These are phyloP conservation scores for Amanita polypyramis DNA, from an alignment of 768 basidiomycete species.

Conservation along the genomic window DNA sequence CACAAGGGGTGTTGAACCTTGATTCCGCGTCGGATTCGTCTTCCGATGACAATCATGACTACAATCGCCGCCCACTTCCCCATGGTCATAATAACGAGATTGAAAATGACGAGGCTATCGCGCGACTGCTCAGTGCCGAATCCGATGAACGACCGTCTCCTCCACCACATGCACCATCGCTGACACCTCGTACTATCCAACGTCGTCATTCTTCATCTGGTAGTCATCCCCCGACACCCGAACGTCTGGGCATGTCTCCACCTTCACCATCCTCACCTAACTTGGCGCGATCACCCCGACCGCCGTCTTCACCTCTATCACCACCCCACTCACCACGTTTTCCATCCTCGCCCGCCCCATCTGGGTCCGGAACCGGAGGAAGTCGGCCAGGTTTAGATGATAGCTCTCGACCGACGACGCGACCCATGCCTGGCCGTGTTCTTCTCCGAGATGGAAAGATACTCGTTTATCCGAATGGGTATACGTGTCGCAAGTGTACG, in stretches of 20 bases:
- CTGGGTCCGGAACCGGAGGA: not conserved
- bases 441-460: slow-evolving; percentile 50
- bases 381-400: slow-evolving; percentile 18
- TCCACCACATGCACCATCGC: no score
- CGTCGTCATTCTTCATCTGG: not conserved
- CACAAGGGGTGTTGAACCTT: slow-evolving; percentile 10
- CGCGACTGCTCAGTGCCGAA: not conserved
- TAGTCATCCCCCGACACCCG: no score
- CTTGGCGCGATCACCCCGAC: no score
- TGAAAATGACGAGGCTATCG: no score
- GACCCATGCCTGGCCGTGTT: slow-evolving; percentile 57
- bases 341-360: not conserved
- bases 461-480: slow-evolving; percentile 59
- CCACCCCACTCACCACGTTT: not conserved
- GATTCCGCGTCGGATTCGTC: not conserved
- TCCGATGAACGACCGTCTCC: no score
- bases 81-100: no score
- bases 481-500: slow-evolving; percentile 61
- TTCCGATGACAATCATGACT: not conserved
- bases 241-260: no score
- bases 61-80: not conserved
- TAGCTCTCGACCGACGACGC: slow-evolving; percentile 53
- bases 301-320: no score
- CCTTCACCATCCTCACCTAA: no score
- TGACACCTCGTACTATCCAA: no score